These are phyloP conservation scores for Pichia gijzeniarum DNA, from an alignment of 805 yeast species.

Conservation along the genomic window DNA sequence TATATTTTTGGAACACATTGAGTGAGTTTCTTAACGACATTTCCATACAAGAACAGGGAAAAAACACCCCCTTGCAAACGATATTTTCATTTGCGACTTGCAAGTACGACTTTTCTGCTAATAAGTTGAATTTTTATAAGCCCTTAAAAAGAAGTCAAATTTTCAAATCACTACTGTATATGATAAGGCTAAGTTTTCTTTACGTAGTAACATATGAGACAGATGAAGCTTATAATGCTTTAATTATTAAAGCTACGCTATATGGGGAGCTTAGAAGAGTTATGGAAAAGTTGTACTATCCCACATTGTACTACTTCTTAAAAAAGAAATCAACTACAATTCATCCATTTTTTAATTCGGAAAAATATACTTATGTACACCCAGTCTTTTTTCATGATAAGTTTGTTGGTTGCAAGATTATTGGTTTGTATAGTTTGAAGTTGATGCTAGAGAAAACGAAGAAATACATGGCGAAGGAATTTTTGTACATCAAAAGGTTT, in stretches of 20 bases:
- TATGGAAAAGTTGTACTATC: constrained; percentile 9
- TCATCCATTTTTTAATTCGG: constrained; percentile 10
- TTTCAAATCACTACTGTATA: constrained; percentile 5
- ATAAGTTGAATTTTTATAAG: constrained; percentile 1
- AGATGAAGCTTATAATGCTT: constrained; percentile 1
- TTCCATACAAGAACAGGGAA: background rate
- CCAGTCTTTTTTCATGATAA: constrained; percentile 4
- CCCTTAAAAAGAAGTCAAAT: constrained; percentile 2
- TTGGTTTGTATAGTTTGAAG: constrained; percentile 7
- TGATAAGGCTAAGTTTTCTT: constrained; percentile 7
- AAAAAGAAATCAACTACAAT: background rate
- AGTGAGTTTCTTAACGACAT: background rate
- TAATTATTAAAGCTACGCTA: constrained; percentile 2
- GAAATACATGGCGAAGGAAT: background rate
- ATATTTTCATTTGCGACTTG: constrained; percentile 5
- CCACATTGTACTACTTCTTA: constrained; percentile 6
- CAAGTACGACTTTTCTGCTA: background rate
- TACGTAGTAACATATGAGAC: background rate
- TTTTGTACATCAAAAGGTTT: background rate
- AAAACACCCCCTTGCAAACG: constrained; percentile 2
- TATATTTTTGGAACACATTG: background rate
- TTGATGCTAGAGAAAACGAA: constrained; percentile 2
- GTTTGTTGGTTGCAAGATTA: constrained; percentile 8
- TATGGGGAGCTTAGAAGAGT: constrained; percentile 4
- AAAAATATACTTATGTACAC: constrained; percentile 6